Base-by-base conservation (phyloP, 345 rosid species). In the Lumnitzera racemosa region DNA sequence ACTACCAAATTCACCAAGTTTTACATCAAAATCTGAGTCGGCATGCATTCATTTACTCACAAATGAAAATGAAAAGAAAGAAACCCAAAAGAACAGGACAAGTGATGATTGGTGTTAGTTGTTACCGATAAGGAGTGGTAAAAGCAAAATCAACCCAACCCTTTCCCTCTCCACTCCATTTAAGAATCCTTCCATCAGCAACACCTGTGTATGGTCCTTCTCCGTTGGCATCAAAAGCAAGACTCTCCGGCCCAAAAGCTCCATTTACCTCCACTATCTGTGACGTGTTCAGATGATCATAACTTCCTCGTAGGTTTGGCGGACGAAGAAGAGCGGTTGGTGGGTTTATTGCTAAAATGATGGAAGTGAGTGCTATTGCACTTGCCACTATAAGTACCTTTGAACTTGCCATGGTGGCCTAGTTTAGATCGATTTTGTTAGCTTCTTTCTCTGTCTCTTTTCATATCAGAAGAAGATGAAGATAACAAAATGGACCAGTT, bases 101-200 rank as follows among this genome's bases (percentile, higher is more conserved):
- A 31, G 5, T 41, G 46, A 57, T 2, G 60, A 12, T 5, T 17
- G 11, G 60, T 36, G 48, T 15, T 16, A 15, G 43, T 36, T 36
- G 7, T 36, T 70, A 80, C 92, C 90, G 81, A 29, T 66, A 64
- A 25, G 78, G 51, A 49, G 85, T 55, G 24, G 89, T 77, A 78
- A 76, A 52, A 23, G 91, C 86, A 46, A 90, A 87, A 49, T 87
- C 79, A 2, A 66, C 57, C 95, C 91, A 87, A 7, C 85, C 78
- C 55, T 62, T 65, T 7, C 62, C 61, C 2, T 70, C 70, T 0
- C 77, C 76, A 41, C 71, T 75, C 95, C 95, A 90, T 69, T 74
- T 79, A 58, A 77, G 73, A 47, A 70, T 70, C 61, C 81, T 59
- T 23, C 81, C 81, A 48, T 76, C 81, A 13, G 78, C 72, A 15